These are phyloP conservation scores for Phytophthora ohioensis DNA, from an alignment of 352 stramenopile genomes.

Conservation along the genomic window DNA sequence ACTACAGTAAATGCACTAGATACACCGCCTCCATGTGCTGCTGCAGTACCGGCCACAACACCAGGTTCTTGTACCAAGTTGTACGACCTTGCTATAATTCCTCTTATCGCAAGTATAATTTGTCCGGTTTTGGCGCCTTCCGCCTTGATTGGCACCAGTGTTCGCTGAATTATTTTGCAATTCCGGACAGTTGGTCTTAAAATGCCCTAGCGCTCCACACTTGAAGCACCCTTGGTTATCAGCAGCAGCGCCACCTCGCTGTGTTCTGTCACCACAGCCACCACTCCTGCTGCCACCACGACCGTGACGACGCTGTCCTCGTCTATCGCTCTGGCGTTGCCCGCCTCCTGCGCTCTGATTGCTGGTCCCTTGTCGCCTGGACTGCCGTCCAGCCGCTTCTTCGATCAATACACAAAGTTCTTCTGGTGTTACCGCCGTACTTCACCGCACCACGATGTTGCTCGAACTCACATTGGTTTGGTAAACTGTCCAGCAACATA, in stretches of 20 bases:
- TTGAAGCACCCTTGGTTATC: background rate
- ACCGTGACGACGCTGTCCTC: background rate
- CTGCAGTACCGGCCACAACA: background rate
- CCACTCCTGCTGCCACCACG: background rate
- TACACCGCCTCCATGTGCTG: background rate
- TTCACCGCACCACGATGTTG: background rate
- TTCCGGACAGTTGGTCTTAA: background rate
- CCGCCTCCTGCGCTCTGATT: too few relatives aligned
- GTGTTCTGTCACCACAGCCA: background rate
- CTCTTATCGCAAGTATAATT: background rate
- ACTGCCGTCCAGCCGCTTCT: background rate
- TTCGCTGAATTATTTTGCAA: background rate
- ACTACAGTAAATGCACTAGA: background rate
- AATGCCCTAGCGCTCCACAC: background rate
- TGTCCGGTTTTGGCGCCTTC: background rate
- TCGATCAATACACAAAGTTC: background rate
- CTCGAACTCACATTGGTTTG: slow-evolving; percentile 5
- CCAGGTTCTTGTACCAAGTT: background rate
- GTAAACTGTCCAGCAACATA: slow-evolving; percentile 1
- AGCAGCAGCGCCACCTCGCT: background rate
- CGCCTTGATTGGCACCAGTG: background rate
- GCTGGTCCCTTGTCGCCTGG: background rate
- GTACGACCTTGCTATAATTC: background rate
- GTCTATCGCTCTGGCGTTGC: background rate
- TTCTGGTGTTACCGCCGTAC: background rate